Conservation (phyloP, 179 eudicot species). For the Drosera spatulata region DNA sequence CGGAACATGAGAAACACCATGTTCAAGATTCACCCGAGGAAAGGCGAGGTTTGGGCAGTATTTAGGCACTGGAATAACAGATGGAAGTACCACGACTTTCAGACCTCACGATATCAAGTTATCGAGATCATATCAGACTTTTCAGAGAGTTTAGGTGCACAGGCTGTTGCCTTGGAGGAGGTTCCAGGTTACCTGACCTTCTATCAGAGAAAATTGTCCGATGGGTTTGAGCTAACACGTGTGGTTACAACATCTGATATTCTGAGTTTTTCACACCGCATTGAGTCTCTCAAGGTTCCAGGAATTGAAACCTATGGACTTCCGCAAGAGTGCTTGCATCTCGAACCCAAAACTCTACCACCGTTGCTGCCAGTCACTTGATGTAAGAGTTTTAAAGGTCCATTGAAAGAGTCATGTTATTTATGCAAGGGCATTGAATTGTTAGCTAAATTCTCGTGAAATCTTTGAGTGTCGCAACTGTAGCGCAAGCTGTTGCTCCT, state of each 20-base stretch:
- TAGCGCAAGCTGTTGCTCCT: too few species aligned
- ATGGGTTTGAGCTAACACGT: conserved; percentile 40
- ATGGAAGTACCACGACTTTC: conserved; percentile 18
- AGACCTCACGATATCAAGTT: conserved; percentile 12
- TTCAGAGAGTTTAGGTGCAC: conserved; percentile 11
- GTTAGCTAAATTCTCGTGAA: too few species aligned
- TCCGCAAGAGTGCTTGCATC: conserved; percentile 57
- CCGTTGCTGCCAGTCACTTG: conserved; percentile 11
- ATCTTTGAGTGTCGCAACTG: too few species aligned
- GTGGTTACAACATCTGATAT: conserved; percentile 31
- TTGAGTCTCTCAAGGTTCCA: conserved; percentile 46
- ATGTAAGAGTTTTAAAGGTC: background rate
- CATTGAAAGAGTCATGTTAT: too few species aligned
- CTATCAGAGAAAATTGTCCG: conserved; percentile 18
- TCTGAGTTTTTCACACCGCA: conserved; percentile 46
- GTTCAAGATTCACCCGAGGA: conserved; percentile 26
- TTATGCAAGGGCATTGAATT: too few species aligned
- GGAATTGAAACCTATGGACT: conserved; percentile 41
- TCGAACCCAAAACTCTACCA: conserved; percentile 61
- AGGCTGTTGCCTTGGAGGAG: conserved; percentile 17
- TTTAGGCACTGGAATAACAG: conserved; percentile 20
- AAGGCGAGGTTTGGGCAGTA: conserved; percentile 37
- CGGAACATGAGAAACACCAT: conserved; percentile 10
- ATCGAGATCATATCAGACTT: conserved; percentile 30
- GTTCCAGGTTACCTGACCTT: conserved; percentile 29